Evolutionary conservation across 768 basidiomycete species (phyloP).

Genomic region (Suillus lakei): DNA sequence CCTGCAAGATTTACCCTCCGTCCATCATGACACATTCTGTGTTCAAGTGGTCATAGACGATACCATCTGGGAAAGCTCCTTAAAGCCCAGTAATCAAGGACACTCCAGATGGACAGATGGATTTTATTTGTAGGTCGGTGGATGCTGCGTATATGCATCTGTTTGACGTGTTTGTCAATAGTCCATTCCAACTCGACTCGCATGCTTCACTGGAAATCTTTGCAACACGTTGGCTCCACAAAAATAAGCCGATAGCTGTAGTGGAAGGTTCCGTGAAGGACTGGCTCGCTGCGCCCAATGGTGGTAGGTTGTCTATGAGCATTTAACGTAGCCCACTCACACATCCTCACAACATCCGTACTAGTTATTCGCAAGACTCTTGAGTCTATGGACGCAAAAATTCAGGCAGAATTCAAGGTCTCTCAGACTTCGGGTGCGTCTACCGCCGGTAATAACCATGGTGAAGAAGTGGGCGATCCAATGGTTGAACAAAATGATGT

Average conservation of each 20-base stretch:
- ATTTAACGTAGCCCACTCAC: background rate
- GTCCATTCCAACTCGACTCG: background rate
- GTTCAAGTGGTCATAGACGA: background rate
- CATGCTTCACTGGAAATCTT: conserved; percentile 1
- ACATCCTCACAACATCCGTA: background rate
- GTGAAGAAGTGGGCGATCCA: background rate
- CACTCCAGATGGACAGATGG: conserved; percentile 1
- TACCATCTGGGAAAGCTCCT: background rate
- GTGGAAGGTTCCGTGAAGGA: background rate
- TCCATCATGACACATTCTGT: background rate
- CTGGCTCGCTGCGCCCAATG: conserved; percentile 1
- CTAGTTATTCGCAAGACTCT: background rate
- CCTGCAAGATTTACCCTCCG: background rate
- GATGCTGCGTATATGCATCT: background rate
- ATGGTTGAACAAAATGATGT: background rate
- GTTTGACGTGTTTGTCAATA: background rate
- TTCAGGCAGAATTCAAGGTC: background rate
- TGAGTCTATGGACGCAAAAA: background rate
- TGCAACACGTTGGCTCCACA: conserved; percentile 1
- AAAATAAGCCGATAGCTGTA: background rate
- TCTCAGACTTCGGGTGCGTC: background rate
- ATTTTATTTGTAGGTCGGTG: background rate
- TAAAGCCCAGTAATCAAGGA: background rate
- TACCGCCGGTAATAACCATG: background rate
- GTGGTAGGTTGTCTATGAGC: background rate